Evolutionary conservation across 2,329 filamentous ascomycete species (phyloP), one percentile per base, ranked within the genome.

Genomic region (Aspergillus sp.): DNA sequence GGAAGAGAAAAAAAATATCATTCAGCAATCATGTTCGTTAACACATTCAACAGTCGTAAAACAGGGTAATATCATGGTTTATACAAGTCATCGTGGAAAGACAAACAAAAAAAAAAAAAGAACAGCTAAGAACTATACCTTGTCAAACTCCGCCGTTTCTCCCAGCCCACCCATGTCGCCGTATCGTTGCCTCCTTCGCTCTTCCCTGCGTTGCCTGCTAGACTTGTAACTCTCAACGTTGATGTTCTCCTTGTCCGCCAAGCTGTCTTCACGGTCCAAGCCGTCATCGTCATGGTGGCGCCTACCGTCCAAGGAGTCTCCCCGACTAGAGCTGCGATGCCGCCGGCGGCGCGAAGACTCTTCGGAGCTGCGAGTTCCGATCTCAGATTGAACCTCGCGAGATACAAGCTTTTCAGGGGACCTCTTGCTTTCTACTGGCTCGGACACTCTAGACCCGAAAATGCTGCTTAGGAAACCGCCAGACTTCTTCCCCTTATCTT

Each of bases 281-380:
- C 77, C 11, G 77, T 76, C 63, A 72, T 76, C 66, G 80, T 79
- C 63, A 84, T 59, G 48, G 6, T 4, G 31, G 31, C 34, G 53
- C 34, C 45, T 78, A 25, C 80, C 77, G 34, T 72, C 69, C 30
- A 70, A 41, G 15, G 60, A 76, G 22, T 84, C 82, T 28, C 84
- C 82, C 57, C 71, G 72, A 46, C 77, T 79, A 41, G 71, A 74
- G 62, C 70, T 76, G 62, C 69, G 67, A 48, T 77, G 69, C 72
- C 78, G 68, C 63, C 78, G 80, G 48, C 78, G 79, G 62, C 77
- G 80, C 58, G 80, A 79, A 30, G 72, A 69, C 15, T 75, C 73
- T 19, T 80, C 80, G 34, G 59, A 55, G 8, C 41, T 45, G 22
- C 76, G 74, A 49, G 68, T 61, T 59, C 70, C 74, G 54, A 69